Percentiles rank a stretch among this genome's conserved stretches.
phyloP scores from a whole-genome alignment of 768 basidiomycete species.

The Mycena vitilis region DNA sequence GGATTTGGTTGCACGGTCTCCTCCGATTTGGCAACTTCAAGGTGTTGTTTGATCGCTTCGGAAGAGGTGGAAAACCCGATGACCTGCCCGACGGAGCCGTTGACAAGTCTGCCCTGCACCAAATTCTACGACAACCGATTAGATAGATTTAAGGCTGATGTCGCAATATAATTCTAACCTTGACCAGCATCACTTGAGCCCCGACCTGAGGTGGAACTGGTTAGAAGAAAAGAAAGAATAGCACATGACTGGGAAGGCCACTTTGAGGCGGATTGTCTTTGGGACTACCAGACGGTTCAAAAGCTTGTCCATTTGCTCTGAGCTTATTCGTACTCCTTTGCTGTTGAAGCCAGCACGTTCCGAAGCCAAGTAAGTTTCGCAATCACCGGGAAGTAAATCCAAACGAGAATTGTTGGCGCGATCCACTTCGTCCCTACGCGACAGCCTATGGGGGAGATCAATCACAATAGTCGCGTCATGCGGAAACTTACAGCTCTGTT shows the following conservation, averaged over 20 bases:
- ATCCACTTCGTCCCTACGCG: slow-evolving; percentile 80
- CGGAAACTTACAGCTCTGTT: slow-evolving; percentile 74
- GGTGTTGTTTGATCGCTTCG: slow-evolving; percentile 57
- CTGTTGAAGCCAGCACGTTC: slow-evolving; percentile 62
- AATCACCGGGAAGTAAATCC: slow-evolving; percentile 51
- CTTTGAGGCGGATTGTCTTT: slow-evolving; percentile 60
- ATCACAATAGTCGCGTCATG: neutral
- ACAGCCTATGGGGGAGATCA: slow-evolving; percentile 59
- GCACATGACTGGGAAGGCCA: slow-evolving; percentile 35
- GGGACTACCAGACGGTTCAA: slow-evolving; percentile 74
- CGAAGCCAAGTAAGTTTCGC: slow-evolving; percentile 53
- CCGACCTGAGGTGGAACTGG: slow-evolving; percentile 59
- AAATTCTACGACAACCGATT: slow-evolving; percentile 62
- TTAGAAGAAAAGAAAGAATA: slow-evolving; percentile 10
- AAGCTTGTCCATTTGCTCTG: slow-evolving; percentile 54
- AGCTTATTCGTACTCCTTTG: slow-evolving; percentile 49
- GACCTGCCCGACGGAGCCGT: slow-evolving; percentile 75
- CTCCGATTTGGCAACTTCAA: slow-evolving; percentile 53
- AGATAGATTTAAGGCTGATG: neutral
- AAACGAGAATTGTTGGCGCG: slow-evolving; percentile 69
- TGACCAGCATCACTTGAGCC: slow-evolving; percentile 89
- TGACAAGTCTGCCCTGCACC: slow-evolving; percentile 74
- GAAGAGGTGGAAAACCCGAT: slow-evolving; percentile 55
- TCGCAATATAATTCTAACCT: slow-evolving; percentile 52
- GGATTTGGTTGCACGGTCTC: slow-evolving; percentile 35